Evolutionary conservation across 768 basidiomycete species (phyloP), one percentile per base, ranked within the genome.

Genomic region (Psilocybe sp.): DNA sequence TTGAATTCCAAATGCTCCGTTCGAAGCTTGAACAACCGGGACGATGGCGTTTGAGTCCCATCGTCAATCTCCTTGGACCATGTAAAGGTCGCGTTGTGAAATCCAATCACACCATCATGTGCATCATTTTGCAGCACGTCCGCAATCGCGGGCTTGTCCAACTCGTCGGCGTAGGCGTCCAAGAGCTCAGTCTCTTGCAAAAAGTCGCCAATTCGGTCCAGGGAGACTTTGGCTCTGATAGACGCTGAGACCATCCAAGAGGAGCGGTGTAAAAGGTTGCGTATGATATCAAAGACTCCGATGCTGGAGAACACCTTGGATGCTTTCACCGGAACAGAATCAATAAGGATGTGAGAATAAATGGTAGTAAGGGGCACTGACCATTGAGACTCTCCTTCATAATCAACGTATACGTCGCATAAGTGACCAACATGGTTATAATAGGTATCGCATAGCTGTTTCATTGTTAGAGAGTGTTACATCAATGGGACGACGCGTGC

Each of bases 381-480:
- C 63, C 62, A 23, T 54, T 64, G 38, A 66, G 48, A 20, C 58
- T 56, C 33, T 62, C 35, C 20, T 62, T 61, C 60, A 62, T 56
- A 44, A 56, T 41, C 46, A 81, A 45, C 10, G 65, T 84, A 73
- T 83, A 86, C 3, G 80, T 73, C 3, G 74, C 71, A 54, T 80
- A 89, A 1, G 84, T 85, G n/a, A 79, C 74, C 31, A 84, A 60
- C 86, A 88, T 89, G 18, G 81, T 82, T 1, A 78, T 42, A 5
- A 87, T 63, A 0, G 87, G 87, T n/a, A 89, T 79, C 39, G 79
- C 52, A 52, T 74, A 81, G 60, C 83, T 87, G 18, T 1, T 6
- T 19, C 31, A 43, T 50, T 3, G 33, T 19, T 7, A 28, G 23
- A 12, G 23, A 13, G n/a, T 32, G 8, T 12, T 4, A 39, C 14